A percentile compares a stretch with the other conserved stretches of the same genome.
Evolutionary conservation across 306 rosid species (phyloP).

Genomic region (Cotoneaster glaucophyllus): DNA sequence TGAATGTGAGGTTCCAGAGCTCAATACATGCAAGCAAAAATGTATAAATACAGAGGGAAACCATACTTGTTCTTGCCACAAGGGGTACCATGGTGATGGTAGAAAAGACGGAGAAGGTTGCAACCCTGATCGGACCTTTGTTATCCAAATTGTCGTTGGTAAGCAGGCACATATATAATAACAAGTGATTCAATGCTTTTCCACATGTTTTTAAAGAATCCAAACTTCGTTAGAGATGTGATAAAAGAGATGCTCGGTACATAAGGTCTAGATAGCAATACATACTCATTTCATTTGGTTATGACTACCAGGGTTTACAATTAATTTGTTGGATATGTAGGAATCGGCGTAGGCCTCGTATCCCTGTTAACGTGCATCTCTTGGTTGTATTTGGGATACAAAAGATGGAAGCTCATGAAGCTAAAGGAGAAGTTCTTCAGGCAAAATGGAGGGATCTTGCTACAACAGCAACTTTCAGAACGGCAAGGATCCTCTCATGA

Average conservation of each 20-base stretch:
- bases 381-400: conserved; percentile 17
- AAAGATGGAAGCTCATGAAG: conserved; percentile 24
- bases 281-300: too few relatives aligned
- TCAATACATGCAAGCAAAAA: not conserved
- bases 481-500: not conserved
- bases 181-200: too few relatives aligned
- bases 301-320: too few relatives aligned
- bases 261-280: too few relatives aligned
- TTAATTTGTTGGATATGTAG: not conserved
- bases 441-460: conserved; percentile 34
- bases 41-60: conserved; percentile 4
- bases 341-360: conserved; percentile 1
- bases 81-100: not conserved
- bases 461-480: conserved; percentile 21
- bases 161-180: too few relatives aligned
- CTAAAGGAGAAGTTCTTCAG: conserved; percentile 20
- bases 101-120: not conserved
- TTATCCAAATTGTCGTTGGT: not conserved
- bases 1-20: not conserved
- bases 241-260: too few relatives aligned
- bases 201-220: too few relatives aligned
- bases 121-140: not conserved
- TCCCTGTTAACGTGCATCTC: conserved; percentile 11
- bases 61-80: not conserved
- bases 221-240: too few relatives aligned